phyloP scores from a whole-genome alignment of 2,329 filamentous ascomycete species.

The Nectriaceae sp. region DNA sequence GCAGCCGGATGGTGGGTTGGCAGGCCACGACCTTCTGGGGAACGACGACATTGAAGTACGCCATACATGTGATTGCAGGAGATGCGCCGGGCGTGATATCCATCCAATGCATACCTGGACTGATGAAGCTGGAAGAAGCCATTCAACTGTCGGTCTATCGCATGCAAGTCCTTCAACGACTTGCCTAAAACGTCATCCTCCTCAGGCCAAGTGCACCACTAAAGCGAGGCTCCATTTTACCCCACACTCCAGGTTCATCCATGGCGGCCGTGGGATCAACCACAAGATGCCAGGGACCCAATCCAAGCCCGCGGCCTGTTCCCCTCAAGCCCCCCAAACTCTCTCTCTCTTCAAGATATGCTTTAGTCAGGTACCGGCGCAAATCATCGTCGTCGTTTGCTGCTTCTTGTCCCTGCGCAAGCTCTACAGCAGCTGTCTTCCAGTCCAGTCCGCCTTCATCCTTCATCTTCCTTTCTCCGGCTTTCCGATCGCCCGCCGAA shows the following conservation, averaged over 20 bases:
- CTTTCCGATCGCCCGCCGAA: neutral
- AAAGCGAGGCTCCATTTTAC: slow-evolving; percentile 18
- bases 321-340: neutral
- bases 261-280: neutral
- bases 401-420: neutral
- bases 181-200: too few species aligned
- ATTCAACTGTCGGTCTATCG: too few species aligned
- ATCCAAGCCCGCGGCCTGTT: neutral
- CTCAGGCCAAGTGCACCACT: too few species aligned
- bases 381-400: neutral
- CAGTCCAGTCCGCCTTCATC: neutral
- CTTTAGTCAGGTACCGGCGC: neutral
- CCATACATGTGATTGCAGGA: neutral
- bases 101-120: too few species aligned
- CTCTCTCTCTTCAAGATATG: neutral
- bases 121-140: too few species aligned
- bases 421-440: too few species aligned
- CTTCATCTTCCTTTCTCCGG: neutral
- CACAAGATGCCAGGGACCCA: neutral
- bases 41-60: too few species aligned
- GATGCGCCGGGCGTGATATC: neutral
- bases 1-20: too few species aligned
- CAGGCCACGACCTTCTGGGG: neutral
- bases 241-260: slow-evolving; percentile 20
- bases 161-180: too few species aligned